These are phyloP conservation scores for Tulasnella sp. DNA, from an alignment of 768 basidiomycete species.

Conservation along the genomic window DNA sequence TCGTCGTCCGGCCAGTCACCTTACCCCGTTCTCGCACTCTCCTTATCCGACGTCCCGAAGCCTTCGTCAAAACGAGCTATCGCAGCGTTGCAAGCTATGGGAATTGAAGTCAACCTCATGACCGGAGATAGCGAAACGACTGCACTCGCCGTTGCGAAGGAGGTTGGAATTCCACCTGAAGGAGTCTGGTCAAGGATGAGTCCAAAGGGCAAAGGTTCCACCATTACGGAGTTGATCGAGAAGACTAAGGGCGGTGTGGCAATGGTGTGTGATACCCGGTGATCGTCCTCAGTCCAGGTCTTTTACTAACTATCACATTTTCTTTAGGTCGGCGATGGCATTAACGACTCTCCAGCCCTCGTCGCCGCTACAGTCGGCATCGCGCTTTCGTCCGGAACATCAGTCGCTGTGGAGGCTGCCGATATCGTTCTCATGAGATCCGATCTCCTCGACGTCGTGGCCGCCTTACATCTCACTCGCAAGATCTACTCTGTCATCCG, in stretches of 20 bases:
- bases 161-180: slow-evolving; percentile 78
- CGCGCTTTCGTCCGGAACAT: slow-evolving; percentile 91
- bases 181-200: slow-evolving; percentile 89
- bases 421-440: slow-evolving; percentile 97
- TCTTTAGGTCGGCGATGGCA: slow-evolving; percentile 87
- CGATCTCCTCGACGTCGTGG: slow-evolving; percentile 94
- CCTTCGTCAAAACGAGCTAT: slow-evolving; percentile 78
- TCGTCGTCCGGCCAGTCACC: slow-evolving; percentile 36
- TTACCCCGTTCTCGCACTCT: slow-evolving; percentile 66
- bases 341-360: slow-evolving; percentile 97
- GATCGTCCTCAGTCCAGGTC: background rate
- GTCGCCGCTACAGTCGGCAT: slow-evolving; percentile 95
- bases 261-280: slow-evolving; percentile 54
- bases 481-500: slow-evolving; percentile 84
- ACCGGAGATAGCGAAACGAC: slow-evolving; percentile 87
- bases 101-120: slow-evolving; percentile 86
- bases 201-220: slow-evolving; percentile 88
- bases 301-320: background rate
- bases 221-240: slow-evolving; percentile 73
- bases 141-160: slow-evolving; percentile 78
- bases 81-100: slow-evolving; percentile 73
- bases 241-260: slow-evolving; percentile 67
- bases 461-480: slow-evolving; percentile 84
- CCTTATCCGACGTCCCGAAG: slow-evolving; percentile 82
- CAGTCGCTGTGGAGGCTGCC: slow-evolving; percentile 95